Percentiles rank a stretch among this genome's conserved stretches.
These are phyloP conservation scores for Sporisorium sorghi DNA, from an alignment of 1,284 basidiomycete genomes.

Conservation along the genomic window DNA sequence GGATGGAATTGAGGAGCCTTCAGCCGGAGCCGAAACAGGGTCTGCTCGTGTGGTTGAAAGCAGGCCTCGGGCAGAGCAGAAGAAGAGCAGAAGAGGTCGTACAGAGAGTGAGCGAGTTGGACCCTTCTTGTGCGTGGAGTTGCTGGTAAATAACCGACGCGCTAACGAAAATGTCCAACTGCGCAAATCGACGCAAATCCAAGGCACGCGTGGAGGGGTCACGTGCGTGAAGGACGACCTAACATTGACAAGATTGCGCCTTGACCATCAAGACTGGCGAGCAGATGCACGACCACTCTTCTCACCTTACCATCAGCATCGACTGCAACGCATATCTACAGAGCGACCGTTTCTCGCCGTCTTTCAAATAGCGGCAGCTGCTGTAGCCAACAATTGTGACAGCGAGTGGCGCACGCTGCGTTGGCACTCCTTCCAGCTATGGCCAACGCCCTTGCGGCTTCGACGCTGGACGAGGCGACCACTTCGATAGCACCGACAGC, in stretches of 20 bases:
- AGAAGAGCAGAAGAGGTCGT: neutral
- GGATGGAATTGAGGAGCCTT: conserved; percentile 3
- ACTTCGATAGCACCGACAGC: conserved; percentile 1
- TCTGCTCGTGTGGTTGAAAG: neutral
- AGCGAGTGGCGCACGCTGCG: conserved; percentile 1
- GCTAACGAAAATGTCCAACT: conserved; percentile 7
- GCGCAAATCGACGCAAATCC: conserved; percentile 11
- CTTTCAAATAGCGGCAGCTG: no score
- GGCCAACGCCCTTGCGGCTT: conserved; percentile 14
- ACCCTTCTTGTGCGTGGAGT: neutral
- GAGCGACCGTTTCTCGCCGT: no score
- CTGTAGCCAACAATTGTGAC: neutral
- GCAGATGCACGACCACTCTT: neutral
- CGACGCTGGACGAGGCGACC: conserved; percentile 11
- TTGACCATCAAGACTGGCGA: conserved; percentile 12
- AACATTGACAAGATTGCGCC: conserved; percentile 17
- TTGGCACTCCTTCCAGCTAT: conserved; percentile 11
- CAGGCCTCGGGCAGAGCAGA: neutral
- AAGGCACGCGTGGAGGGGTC: conserved; percentile 24
- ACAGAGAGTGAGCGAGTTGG: neutral
- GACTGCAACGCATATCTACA: no score
- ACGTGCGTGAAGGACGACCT: conserved; percentile 16
- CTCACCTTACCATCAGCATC: conserved; percentile 1
- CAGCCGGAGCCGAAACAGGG: conserved; percentile 4
- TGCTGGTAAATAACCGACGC: conserved; percentile 9